Evolutionary conservation across 2,329 filamentous ascomycete genomes (phyloP), one percentile per base, ranked within the genome.

Genomic region (Eurotiales sp.): DNA sequence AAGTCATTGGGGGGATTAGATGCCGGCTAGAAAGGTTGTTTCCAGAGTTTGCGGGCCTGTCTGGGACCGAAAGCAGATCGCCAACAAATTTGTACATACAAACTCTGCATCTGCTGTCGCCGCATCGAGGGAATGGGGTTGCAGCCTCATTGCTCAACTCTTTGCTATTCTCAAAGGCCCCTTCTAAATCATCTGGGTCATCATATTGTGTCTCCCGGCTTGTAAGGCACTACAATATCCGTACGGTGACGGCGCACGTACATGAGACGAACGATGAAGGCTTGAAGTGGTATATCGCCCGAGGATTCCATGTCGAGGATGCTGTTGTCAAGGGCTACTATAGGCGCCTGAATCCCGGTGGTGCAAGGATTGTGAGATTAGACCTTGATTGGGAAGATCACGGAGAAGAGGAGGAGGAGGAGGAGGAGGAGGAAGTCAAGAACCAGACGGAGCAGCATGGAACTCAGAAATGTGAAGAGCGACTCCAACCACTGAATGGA

Each of bases 181-280:
- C 50, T 21, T 29, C 56, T 5, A 36, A 42, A 3, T 43, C 56
- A 5, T 53, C 56, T 25, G 17, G 40, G 14, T 47, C 45, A 15
- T 34, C 56, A 17, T 56, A 54, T 27, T 57, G 51, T 2, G 60
- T 71, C 3, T 72, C 70, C 10, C 56, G 62, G 4, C 58, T 73
- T 8, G 71, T 77, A 4, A 69, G 72, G 27, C 68, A 76, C 50
- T 77, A 82, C 55, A 73, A 75, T 22, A 75, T 80, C 22, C 66
- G 65, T 10, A 72, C 68, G 12, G 75, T 85, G 17, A 81, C 78
- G 2, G 83, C 83, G 10, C 83, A 86, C 64, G 82, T 85, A 1
- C 85, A 84, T 75, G 81, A 83, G 57, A 77, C 75, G 19, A 85
- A 85, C 51, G 71, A 75, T 15, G 81, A 83, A 44, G 83, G 75